Base-by-base conservation (phyloP, 805 yeast species). In the Cyberlindnera euphorbiiphila region DNA sequence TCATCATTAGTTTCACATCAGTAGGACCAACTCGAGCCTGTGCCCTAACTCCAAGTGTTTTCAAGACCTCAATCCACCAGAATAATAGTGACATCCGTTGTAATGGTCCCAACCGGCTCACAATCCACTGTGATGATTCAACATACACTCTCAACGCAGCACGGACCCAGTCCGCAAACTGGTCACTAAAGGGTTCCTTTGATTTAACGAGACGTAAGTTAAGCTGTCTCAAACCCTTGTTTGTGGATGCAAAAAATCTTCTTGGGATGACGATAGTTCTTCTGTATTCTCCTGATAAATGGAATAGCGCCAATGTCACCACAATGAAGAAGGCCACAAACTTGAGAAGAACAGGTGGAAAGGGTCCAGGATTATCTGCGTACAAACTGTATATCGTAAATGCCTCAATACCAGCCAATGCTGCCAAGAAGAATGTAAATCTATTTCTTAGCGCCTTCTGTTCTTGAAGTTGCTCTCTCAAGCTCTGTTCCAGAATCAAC, bases 281-380 rank as follows among this genome's bases (percentile, higher is more conserved):
- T 41, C 75, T 76, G 60, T 91, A 93, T 62, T 88, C 93, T 1
- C 98, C 98, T 17, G 95, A 81, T 24, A 91, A 61, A 53, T 84
- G 88, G 61, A 86, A 91, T 29, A 91, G 65, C 18, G 78, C 70
- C 39, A 88, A 62, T 0, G 96, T 84, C 14, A 89, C 76, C 20
- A 74, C 49, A 14, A 76, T 71, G 35, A 81, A 79, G 13, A 81
- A 65, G 4, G 85, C 71, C 11, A 77, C 54, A 33, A 85, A 76
- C 54, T 78, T 63, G 15, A 71, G 17, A 63, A 49, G 26, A 64
- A 54, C 17, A 60, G 45, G 59, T 41, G 64, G 62, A 5, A 66
- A 45, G 1, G 41, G 45, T 0, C 72, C 66, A 7, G 65, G 51
- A 1, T 76, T 42, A 62, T 64, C 29, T 54, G 53, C 42, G 42